Conservation (phyloP, 306 rosid species). For the Sophora flavescens region DNA sequence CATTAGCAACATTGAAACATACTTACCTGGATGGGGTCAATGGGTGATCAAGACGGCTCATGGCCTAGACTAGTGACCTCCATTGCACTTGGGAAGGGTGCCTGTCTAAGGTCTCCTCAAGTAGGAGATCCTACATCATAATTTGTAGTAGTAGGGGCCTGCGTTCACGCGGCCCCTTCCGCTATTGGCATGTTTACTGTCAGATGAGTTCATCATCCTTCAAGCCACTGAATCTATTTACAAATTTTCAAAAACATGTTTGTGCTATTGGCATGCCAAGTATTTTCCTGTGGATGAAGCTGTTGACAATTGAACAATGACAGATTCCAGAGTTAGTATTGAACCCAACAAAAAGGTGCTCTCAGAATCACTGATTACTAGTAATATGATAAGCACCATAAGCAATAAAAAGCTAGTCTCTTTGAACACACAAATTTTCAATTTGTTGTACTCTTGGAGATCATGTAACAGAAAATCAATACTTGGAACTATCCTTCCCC, state of each 20-base stretch:
- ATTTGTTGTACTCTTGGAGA: constrained; percentile 18
- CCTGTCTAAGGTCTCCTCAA: background rate
- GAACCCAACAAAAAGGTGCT: too few relatives aligned
- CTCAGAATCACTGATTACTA: background rate
- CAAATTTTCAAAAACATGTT: too few relatives aligned
- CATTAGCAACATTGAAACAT: too few relatives aligned
- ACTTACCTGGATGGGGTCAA: background rate
- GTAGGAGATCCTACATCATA: background rate
- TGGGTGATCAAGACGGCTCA: background rate
- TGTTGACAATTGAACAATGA: background rate
- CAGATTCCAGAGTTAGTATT: background rate
- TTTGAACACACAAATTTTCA: constrained; percentile 16
- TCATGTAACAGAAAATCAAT: constrained; percentile 34
- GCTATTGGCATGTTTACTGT: too few relatives aligned
- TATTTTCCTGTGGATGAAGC: too few relatives aligned
- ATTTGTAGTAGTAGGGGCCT: too few relatives aligned
- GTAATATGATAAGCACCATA: background rate
- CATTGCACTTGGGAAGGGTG: background rate
- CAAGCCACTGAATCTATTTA: too few relatives aligned
- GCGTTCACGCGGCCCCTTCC: too few relatives aligned
- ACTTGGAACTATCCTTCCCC: constrained; percentile 24
- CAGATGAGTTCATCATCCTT: too few relatives aligned
- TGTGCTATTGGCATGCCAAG: too few relatives aligned
- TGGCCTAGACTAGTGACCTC: background rate
- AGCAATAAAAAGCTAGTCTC: constrained; percentile 23